Conservation (phyloP, 75 land plant species). For the Pseudotsuga menziesii region DNA sequence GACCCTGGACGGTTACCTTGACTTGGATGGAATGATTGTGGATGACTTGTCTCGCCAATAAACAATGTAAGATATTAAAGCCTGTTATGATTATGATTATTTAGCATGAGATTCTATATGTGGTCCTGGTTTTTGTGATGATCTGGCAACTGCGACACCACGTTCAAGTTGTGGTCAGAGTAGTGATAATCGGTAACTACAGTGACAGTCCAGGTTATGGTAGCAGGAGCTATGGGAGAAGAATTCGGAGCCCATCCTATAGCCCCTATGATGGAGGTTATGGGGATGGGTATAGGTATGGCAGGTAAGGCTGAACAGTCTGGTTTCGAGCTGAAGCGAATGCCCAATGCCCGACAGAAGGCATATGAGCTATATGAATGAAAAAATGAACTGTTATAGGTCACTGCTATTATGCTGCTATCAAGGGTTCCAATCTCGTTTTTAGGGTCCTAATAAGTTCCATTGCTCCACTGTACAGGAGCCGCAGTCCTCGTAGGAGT, state of each 20-base stretch:
- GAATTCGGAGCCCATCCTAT: slow-evolving; percentile 7
- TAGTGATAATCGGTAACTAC: neutral
- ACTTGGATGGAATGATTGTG: neutral
- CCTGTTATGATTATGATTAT: neutral
- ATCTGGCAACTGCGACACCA: neutral
- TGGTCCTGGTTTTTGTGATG: neutral
- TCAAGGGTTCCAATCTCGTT: too few species aligned
- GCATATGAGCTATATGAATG: neutral
- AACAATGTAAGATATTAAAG: slow-evolving; percentile 10
- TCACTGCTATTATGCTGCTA: neutral
- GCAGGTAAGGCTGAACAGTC: slow-evolving; percentile 8
- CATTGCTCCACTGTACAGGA: neutral
- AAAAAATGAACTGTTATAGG: neutral
- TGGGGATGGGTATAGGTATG: slow-evolving; percentile 7
- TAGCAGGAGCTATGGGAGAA: slow-evolving; percentile 10
- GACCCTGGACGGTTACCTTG: neutral
- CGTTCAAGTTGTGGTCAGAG: neutral
- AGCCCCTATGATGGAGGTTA: slow-evolving; percentile 8
- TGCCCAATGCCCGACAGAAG: neutral
- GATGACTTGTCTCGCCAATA: neutral
- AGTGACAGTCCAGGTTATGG: slow-evolving; percentile 27
- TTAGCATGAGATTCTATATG: slow-evolving; percentile 4
- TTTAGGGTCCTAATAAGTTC: neutral
- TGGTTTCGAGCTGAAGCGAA: neutral
- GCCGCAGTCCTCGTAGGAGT: slow-evolving; percentile 11